Base-by-base conservation (phyloP, 1,284 basidiomycete genomes). In the Microbotryomycetes sp. region DNA sequence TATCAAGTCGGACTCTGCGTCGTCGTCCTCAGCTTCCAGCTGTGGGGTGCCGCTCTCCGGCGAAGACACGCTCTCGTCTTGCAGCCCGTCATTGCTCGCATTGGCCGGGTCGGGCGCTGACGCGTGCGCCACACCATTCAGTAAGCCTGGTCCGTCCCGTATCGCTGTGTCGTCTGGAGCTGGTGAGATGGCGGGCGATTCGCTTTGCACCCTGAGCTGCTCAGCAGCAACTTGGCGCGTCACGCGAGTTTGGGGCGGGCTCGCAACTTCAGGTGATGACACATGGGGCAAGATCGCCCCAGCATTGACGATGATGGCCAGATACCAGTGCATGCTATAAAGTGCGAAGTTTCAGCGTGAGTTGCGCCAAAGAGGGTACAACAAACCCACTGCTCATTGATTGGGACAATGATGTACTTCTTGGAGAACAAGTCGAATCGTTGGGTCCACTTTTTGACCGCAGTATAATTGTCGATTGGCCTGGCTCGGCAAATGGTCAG, bases 381-480 rank as follows among this genome's bases (percentile, higher is more conserved):
- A 5, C 5, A 0, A 28, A 75, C 84, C 59, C 73, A 93, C 88
- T 92, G 81, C 75, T 98, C 96, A 72, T 98, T 97, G 76, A 99
- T 96, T 1, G 96, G 96, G 2, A 99, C 82, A 48, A 99, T 84
- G 63, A 99, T 80, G 71, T 88, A 96, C 71, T 88, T 87, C 80
- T 97, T 97, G 62, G 81, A 77, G 75, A 98, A 99, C 18, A 98
- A 75, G 72, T 96, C 83, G 51, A 72, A 69, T 71, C 85, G 88
- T 30, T 85, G 82, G 0, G 94, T 98, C 96, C 96, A 99, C 75
- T 94, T 96, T 28, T 84, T 82, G 55, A 99, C 89, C 58, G 85
- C 87, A 35, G 86, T 77, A 73, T 93, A 97, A 18, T 86, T 83
- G 35, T 82, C 78, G 35, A 79, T 71, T 61, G 48, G 58, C 35